phyloP scores from a whole-genome alignment of 371 early-diverging fungal genomes.

The Rhizopus stolonifer region DNA sequence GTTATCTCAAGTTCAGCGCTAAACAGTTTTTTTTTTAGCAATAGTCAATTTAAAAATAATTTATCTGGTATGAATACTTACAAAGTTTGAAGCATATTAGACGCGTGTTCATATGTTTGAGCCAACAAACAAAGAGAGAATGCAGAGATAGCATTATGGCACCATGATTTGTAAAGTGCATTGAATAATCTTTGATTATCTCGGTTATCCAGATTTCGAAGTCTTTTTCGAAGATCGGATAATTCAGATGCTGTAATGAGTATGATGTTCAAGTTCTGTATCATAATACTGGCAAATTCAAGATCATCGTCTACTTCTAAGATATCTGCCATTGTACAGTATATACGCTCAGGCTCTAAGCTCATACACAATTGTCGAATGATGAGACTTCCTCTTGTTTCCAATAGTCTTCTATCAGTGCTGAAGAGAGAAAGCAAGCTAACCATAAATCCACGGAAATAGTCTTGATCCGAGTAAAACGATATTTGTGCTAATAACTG shows the following conservation, averaged over 20 bases:
- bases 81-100: constrained; percentile 76
- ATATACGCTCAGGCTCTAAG: constrained; percentile 84
- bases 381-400: constrained; percentile 83
- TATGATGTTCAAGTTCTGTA: constrained; percentile 90
- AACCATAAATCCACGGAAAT: constrained; percentile 77
- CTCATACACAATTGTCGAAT: constrained; percentile 86
- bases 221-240: constrained; percentile 68
- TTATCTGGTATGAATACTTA: too few relatives aligned
- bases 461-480: constrained; percentile 72
- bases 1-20: constrained; percentile 90
- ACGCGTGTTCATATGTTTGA: constrained; percentile 87
- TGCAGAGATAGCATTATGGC: constrained; percentile 86
- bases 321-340: constrained; percentile 77
- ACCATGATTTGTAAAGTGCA: constrained; percentile 85
- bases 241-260: constrained; percentile 90
- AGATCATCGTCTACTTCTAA: constrained; percentile 81
- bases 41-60: too few relatives aligned
- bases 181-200: constrained; percentile 74
- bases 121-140: constrained; percentile 87
- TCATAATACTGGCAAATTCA: constrained; percentile 90
- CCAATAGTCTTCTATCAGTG: constrained; percentile 82
- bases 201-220: constrained; percentile 68
- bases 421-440: constrained; percentile 81
- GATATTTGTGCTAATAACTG: constrained; percentile 93
- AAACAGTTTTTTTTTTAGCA: too few relatives aligned